Base-by-base conservation (phyloP, 1,139 yeast genomes). In the Geotrichum cucujoidarum region DNA sequence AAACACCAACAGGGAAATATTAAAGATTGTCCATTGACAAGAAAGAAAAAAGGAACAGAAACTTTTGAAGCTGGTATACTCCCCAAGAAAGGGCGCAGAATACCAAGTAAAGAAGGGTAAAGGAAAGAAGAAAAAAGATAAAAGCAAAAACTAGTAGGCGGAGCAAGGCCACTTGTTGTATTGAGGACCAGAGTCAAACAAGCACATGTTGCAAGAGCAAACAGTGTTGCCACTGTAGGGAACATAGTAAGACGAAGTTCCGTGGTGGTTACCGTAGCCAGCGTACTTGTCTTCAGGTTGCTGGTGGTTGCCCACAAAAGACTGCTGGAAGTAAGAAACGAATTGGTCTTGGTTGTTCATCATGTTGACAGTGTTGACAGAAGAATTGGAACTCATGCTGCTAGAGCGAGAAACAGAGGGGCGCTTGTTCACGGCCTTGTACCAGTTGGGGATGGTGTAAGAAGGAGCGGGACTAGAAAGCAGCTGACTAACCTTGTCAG, bases 391-490 rank as follows among this genome's bases (percentile, higher is more conserved):
- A 24, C 45, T 42, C 40, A 48, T 36, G 10, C 47, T 39, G 22
- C 48, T 44, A 8, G 45, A 18, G 22, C 48, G 41, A 10, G 47
- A 48, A 11, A 20, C 27, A n/a, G 29, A 11, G n/a, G 31, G n/a
- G 21, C 31, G 25, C 21, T 24, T 46, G 34, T 40, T 38, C 16
- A 47, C 48, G 18, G 38, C 36, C 5, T 36, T 35, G 38, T 47
- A 51, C 53, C 53, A 51, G 38, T 49, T 51, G 34, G 53, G 47
- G 42, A 41, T 44, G n/a, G 50, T 45, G 45, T 37, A 50, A 24
- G 37, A 22, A 7, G 50, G 47, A 17, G 48, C 47, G 16, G 52
- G 49, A 33, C 42, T 47, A 21, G 45, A 37, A 36, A 43, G 43
- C 31, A 47, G 44, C 21, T 38, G 46, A 6, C 38, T 22, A 20